Evolutionary conservation across 306 rosid genomes (phyloP), one percentile per base, ranked within the genome.

Genomic region (Sesbania bispinosa): DNA sequence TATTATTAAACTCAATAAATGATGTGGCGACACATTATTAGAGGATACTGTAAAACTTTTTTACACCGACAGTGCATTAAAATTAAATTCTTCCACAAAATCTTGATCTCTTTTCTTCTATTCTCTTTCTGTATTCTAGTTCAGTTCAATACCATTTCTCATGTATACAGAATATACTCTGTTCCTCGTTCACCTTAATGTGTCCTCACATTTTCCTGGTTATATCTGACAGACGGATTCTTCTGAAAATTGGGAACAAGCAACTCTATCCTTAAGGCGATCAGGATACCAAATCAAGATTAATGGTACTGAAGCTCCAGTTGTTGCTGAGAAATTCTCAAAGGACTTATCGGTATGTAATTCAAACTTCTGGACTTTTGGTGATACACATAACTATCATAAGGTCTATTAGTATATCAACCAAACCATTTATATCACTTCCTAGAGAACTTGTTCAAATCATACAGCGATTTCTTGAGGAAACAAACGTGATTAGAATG

Each of bases 231-330:
- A 93, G 98, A 80, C 75, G 75, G 97, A 94, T 67, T 81, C 95
- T 83, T 81, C 96, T 27, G 99, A 94, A 53, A 88, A 82, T 75
- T 94, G 96, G 95, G 97, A 94, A 79, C 83, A 73, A 72, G 84
- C 96, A 27, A 83, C 96, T 45, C 64, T 94, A 36, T 61, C 54
- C 77, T 83, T 94, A 77, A 82, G 87, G 80, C 86, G 97, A 68
- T 83, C 95, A 4, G 82, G 84, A 76, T 94, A 83, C 86, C 96
- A 83, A 76, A 85, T 91, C 57, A 85, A 75, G 85, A 84, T 86
- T 67, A 79, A 62, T 38, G 67, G 82, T 50, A 79, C 85, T 32
- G 97, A 89, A 74, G 64, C 76, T 68, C 52, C 55, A 20, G 87
- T 82, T 7, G 77, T 87, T 77, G 55, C 69, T 1, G 96, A 94